Percentiles rank a stretch among this genome's conserved stretches.
Conservation (phyloP, 257 asterid genomes). For the Gentiana dahurica region DNA sequence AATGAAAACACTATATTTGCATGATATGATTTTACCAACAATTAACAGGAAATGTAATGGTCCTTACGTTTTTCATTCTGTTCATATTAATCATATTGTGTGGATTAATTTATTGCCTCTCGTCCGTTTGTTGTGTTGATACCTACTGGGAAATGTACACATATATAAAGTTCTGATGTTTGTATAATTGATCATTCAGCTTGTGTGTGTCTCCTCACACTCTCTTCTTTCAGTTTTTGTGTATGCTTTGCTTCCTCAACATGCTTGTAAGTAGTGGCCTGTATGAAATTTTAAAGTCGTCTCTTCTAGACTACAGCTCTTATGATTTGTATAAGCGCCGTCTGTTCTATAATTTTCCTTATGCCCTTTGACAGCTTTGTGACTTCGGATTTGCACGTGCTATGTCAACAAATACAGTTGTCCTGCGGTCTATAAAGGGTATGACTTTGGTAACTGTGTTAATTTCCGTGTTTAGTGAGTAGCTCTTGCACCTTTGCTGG, state of each 20-base stretch:
- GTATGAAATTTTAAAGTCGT: no score
- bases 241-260: neutral
- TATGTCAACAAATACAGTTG: conserved; percentile 95
- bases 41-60: neutral
- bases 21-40: neutral
- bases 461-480: neutral
- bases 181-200: no score
- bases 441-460: no score
- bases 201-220: no score
- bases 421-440: conserved; percentile 91
- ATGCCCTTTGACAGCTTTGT: conserved; percentile 53
- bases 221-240: neutral
- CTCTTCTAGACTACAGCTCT: no score
- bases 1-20: conserved; percentile 1
- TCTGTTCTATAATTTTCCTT: conserved; percentile 7
- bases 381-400: conserved; percentile 98
- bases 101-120: neutral
- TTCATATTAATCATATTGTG: neutral
- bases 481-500: neutral
- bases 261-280: no score
- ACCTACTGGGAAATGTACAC: neutral
- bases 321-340: no score
- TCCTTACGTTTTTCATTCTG: neutral
- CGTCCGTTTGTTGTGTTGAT: neutral
- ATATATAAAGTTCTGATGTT: neutral